Conservation (phyloP, 2,329 filamentous ascomycete genomes). For the Pezicula radicicola region DNA sequence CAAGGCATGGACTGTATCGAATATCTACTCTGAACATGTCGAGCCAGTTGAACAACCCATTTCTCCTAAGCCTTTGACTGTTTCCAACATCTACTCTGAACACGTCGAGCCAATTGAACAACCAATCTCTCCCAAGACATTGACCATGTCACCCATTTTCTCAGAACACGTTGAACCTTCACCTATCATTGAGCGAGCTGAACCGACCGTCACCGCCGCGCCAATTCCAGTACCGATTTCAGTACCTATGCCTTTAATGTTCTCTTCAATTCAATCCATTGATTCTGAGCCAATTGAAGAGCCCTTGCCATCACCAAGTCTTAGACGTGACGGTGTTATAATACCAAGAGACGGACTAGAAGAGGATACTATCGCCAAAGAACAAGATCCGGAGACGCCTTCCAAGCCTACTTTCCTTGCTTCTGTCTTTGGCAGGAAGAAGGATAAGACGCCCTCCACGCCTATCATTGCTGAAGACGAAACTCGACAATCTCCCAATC, state of each 20-base stretch:
- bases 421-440: constrained; percentile 42
- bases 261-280: constrained; percentile 26
- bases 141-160: constrained; percentile 1
- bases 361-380: constrained; percentile 26
- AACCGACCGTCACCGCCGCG: not conserved
- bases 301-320: constrained; percentile 40
- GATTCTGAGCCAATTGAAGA: constrained; percentile 25
- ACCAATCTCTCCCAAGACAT: not conserved
- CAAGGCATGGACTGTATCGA: not conserved
- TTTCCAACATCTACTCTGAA: not conserved
- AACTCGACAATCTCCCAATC: constrained; percentile 52
- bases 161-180: not conserved
- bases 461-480: constrained; percentile 63
- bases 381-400: constrained; percentile 35
- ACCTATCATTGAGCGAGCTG: not conserved
- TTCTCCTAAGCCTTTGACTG: not conserved
- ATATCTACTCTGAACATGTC: constrained; percentile 42
- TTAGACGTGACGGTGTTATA: constrained; percentile 54
- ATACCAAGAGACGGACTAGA: constrained; percentile 43
- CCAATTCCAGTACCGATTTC: constrained; percentile 9
- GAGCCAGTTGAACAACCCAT: constrained; percentile 23
- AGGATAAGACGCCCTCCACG: constrained; percentile 33
- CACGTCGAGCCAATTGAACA: constrained; percentile 8
- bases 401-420: constrained; percentile 36
- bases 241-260: constrained; percentile 19